Percentiles rank a stretch among this genome's conserved stretches.
phyloP scores from a whole-genome alignment of 2,329 filamentous ascomycete genomes.

The Botrytis fragariae region DNA sequence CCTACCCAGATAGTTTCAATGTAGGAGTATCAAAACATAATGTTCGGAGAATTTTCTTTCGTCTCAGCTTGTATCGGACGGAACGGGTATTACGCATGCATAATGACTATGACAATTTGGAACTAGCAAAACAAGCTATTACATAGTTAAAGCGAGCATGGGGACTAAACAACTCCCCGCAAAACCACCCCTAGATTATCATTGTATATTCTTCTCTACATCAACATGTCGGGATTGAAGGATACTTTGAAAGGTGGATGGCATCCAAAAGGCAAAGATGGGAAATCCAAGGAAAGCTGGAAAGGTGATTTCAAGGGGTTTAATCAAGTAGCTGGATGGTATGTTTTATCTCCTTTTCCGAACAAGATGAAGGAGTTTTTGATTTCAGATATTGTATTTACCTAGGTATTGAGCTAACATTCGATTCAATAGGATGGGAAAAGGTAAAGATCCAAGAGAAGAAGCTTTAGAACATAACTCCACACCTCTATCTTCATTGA shows the following conservation, averaged over 20 bases:
- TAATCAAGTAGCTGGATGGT: slow-evolving; percentile 39
- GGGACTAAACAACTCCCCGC: slow-evolving; percentile 3
- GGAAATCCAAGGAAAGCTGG: slow-evolving; percentile 51
- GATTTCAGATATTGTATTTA: neutral
- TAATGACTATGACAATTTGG: neutral
- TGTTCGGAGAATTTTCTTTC: neutral
- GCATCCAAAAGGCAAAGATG: slow-evolving; percentile 53
- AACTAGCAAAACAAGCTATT: slow-evolving; percentile 11
- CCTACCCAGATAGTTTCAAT: neutral
- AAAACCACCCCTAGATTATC: slow-evolving; percentile 1
- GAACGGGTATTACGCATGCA: neutral
- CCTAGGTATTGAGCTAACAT: neutral
- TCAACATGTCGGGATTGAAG: slow-evolving; percentile 40
- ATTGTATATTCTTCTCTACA: neutral
- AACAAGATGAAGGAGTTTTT: neutral
- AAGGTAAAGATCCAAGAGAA: slow-evolving; percentile 34
- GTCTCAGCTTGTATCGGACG: neutral
- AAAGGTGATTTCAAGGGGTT: slow-evolving; percentile 43
- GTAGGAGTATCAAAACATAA: neutral
- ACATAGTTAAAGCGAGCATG: neutral
- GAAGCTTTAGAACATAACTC: slow-evolving; percentile 31
- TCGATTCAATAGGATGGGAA: slow-evolving; percentile 34
- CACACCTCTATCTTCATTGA: slow-evolving; percentile 57
- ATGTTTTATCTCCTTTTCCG: slow-evolving; percentile 7
- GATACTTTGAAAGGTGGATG: slow-evolving; percentile 50